Conservation (phyloP, 176 grass and related monocot genomes). For the Tillandsia leiboldiana region DNA sequence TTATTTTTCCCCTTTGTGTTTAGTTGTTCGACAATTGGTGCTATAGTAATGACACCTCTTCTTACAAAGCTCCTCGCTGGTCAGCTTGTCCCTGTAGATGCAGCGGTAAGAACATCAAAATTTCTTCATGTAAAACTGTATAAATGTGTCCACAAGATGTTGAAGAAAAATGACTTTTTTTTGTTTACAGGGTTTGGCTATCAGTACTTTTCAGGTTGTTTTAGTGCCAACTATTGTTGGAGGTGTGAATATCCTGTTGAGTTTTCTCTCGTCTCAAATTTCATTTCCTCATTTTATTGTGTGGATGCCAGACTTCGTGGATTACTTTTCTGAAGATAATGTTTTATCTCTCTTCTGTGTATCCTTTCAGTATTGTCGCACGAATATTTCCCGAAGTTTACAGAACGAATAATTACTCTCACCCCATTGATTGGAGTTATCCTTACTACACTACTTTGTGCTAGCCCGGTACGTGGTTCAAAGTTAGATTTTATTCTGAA, state of each 20-base stretch:
- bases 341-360: constrained; percentile 16
- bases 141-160: neutral
- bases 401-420: constrained; percentile 60
- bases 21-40: constrained; percentile 93
- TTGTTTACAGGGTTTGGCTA: constrained; percentile 64
- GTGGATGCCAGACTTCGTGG: neutral
- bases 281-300: neutral
- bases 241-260: constrained; percentile 40
- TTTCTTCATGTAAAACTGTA: constrained; percentile 1
- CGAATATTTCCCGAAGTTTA: constrained; percentile 86
- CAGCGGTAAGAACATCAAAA: constrained; percentile 53
- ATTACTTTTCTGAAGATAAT: constrained; percentile 7
- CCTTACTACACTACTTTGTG: constrained; percentile 95
- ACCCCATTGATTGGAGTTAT: constrained; percentile 79
- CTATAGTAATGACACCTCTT: constrained; percentile 94
- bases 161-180: constrained; percentile 4
- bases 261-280: constrained; percentile 1
- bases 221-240: constrained; percentile 79
- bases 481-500: no score
- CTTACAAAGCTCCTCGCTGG: constrained; percentile 85
- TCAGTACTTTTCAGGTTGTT: constrained; percentile 99
- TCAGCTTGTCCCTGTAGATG: constrained; percentile 95
- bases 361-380: constrained; percentile 63
- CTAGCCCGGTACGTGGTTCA: constrained; percentile 69
- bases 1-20: constrained; percentile 16